Conservation (phyloP, 768 basidiomycete species). For the Trametes cinnabarina region DNA sequence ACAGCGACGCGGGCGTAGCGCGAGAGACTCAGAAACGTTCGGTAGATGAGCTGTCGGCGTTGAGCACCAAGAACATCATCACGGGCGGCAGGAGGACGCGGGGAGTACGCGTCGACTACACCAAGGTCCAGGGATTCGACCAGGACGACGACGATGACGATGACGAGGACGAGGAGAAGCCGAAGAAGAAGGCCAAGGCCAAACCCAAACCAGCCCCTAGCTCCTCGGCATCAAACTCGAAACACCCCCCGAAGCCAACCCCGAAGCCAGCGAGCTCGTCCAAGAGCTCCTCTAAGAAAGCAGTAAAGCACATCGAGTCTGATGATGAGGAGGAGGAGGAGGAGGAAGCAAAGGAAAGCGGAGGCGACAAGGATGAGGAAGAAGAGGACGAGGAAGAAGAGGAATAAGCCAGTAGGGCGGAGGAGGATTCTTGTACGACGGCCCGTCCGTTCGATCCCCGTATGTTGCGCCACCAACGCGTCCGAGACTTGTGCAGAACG, state of each 20-base stretch:
- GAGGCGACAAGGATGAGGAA: conserved; percentile 41
- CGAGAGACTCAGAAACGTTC: neutral
- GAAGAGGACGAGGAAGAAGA: conserved; percentile 39
- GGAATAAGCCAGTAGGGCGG: conserved; percentile 23
- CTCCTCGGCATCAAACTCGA: conserved; percentile 10
- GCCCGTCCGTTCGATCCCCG: neutral
- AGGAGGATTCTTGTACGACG: conserved; percentile 27
- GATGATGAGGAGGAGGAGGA: conserved; percentile 56
- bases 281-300: conserved; percentile 19
- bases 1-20: no score
- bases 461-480: conserved; percentile 2
- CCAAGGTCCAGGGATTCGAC: conserved; percentile 32
- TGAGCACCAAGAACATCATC: conserved; percentile 60
- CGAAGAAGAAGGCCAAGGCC: conserved; percentile 34
- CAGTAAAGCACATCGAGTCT: conserved; percentile 18
- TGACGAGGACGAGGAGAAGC: conserved; percentile 50
- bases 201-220: conserved; percentile 8
- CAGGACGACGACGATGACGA: conserved; percentile 28
- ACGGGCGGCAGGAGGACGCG: conserved; percentile 62
- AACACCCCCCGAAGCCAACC: conserved; percentile 19
- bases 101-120: conserved; percentile 72
- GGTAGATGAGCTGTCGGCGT: conserved; percentile 40
- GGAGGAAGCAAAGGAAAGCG: conserved; percentile 38
- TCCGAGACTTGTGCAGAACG: neutral
- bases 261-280: conserved; percentile 16